These are phyloP conservation scores for Podaxis mareebaensis DNA, from an alignment of 768 basidiomycete species.

Conservation along the genomic window DNA sequence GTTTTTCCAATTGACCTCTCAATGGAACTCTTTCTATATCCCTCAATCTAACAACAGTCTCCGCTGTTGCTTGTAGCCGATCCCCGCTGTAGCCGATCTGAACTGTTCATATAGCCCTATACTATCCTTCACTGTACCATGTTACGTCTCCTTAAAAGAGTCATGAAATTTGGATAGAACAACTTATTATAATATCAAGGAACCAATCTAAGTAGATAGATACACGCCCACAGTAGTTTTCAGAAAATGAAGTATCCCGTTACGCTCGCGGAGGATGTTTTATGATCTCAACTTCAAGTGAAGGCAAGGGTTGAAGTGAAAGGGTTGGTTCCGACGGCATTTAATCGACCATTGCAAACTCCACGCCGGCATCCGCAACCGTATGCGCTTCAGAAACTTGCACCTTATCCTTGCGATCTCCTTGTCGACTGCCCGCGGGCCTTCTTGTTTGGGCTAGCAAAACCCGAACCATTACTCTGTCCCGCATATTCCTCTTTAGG, in stretches of 20 bases:
- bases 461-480: neutral
- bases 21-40: neutral
- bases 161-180: constrained; percentile 1
- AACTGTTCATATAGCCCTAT: constrained; percentile 11
- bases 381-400: neutral
- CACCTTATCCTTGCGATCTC: neutral
- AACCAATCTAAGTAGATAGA: neutral
- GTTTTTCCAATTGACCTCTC: neutral
- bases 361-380: neutral
- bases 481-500: neutral
- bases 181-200: neutral
- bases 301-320: neutral
- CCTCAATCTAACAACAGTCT: neutral
- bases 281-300: neutral
- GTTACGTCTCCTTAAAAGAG: neutral
- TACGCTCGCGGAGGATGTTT: neutral
- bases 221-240: neutral
- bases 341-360: neutral
- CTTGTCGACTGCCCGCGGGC: no score
- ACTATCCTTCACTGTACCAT: constrained; percentile 6
- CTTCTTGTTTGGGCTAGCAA: neutral
- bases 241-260: neutral
- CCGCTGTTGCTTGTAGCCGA: neutral
- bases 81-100: constrained; percentile 6
- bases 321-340: neutral